Conservation (phyloP, 2,329 filamentous ascomycete genomes). For the Lasiodiplodia gonubiensis region DNA sequence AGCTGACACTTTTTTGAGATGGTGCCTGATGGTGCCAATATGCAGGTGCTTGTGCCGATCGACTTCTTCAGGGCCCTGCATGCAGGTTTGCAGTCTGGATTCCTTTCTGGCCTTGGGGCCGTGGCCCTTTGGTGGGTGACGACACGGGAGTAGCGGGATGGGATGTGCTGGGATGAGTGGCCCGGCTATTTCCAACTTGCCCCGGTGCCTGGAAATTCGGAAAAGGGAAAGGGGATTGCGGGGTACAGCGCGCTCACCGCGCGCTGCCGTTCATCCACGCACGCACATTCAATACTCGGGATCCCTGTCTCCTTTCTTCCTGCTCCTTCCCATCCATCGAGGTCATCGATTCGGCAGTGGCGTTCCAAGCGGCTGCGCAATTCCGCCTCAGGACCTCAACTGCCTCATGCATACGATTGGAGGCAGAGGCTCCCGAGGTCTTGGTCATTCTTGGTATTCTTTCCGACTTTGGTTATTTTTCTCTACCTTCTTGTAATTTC, state of each 20-base stretch:
- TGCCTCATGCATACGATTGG: not conserved
- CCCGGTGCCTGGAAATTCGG: constrained; percentile 11
- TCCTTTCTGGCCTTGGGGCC: not conserved
- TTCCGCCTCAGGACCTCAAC: not conserved
- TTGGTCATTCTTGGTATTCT: not conserved
- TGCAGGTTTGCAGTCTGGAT: constrained; percentile 16
- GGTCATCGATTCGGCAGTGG: constrained; percentile 16
- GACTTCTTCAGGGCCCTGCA: constrained; percentile 25
- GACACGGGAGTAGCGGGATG: not conserved
- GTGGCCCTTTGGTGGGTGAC: not conserved
- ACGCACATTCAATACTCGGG: constrained; percentile 2
- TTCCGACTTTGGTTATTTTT: not conserved
- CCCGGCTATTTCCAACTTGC: constrained; percentile 21
- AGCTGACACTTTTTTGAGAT: constrained; percentile 20
- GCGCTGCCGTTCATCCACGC: not conserved
- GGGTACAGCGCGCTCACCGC: constrained; percentile 21
- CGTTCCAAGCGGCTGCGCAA: constrained; percentile 17
- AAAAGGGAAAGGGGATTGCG: constrained; percentile 18
- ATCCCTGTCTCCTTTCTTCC: constrained; percentile 3
- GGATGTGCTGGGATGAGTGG: not conserved
- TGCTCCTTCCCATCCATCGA: not conserved
- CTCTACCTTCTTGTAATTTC: not conserved
- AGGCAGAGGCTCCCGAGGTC: not conserved
- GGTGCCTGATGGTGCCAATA: constrained; percentile 18
- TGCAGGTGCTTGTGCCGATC: constrained; percentile 23